Conservation (phyloP, 768 basidiomycete species). For the Hericium erinaceus region DNA sequence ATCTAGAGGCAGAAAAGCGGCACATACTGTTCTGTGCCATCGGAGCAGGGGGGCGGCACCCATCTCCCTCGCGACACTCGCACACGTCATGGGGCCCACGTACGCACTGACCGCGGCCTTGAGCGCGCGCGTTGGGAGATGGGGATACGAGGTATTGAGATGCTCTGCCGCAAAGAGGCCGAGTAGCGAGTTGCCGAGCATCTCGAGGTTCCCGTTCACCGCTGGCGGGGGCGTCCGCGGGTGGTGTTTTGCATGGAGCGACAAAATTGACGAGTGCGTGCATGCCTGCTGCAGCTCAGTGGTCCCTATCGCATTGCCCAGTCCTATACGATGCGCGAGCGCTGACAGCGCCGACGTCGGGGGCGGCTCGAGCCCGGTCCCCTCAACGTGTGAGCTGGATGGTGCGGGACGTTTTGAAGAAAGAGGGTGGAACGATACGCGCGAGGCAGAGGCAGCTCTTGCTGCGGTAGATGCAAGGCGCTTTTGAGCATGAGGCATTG, state of each 20-base stretch:
- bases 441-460: slow-evolving; percentile 43
- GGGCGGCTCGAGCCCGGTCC: slow-evolving; percentile 65
- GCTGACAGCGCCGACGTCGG: slow-evolving; percentile 64
- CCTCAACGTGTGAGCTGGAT: slow-evolving; percentile 45
- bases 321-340: slow-evolving; percentile 69
- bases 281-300: slow-evolving; percentile 60
- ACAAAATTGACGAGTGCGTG: slow-evolving; percentile 66
- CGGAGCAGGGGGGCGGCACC: slow-evolving; percentile 70
- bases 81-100: slow-evolving; percentile 79
- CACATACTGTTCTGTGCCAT: slow-evolving; percentile 70
- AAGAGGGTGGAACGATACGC: slow-evolving; percentile 44
- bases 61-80: slow-evolving; percentile 78
- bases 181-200: slow-evolving; percentile 79
- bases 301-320: slow-evolving; percentile 44
- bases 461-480: slow-evolving; percentile 41
- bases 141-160: slow-evolving; percentile 72
- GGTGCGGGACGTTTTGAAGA: slow-evolving; percentile 47
- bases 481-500: slow-evolving; percentile 54
- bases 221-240: slow-evolving; percentile 43
- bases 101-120: slow-evolving; percentile 90
- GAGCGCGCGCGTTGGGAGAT: slow-evolving; percentile 83
- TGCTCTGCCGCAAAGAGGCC: slow-evolving; percentile 87
- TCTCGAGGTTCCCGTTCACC: slow-evolving; percentile 68
- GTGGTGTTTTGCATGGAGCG: slow-evolving; percentile 45
- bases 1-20: background rate